Base-by-base conservation (phyloP, 306 rosid species). In the Cajanus cajan region DNA sequence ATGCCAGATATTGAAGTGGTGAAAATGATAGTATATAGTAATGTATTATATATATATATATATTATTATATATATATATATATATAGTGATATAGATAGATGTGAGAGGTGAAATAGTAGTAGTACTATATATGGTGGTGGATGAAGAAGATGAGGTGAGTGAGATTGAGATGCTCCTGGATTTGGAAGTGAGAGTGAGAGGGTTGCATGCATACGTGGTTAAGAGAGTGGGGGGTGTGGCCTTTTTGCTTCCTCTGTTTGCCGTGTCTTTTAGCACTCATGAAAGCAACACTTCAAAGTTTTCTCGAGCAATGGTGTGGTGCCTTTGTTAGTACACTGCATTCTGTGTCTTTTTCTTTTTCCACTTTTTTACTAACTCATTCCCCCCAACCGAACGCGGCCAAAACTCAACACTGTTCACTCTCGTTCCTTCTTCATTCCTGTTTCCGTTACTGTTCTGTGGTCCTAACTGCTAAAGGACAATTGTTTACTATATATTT, bases 201-300 rank as follows among this genome's bases (percentile, higher is more conserved):
- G 22, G 7, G 78, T 64, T 89, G 86, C 91, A 87, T 89, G 93
- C 89, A 78, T 64, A 70, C 77, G 78, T 81, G 88, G 86, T 82
- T 64, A 51, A 72, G 70, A 71, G 73, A 59, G 68, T 6, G 21
- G 40, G 74, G 66, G 79, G 76, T 58, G 77, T 57, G 76, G 85
- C 71, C 88, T 87, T 88, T 85, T 77, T 83, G 89, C 75, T 76
- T 74, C 83, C 59, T 78, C 78, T 74, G 22, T 78, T 81, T 80
- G 25, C 51, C 8, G 73, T 86, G 84, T 86, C 92, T 88, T 91
- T 91, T 81, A 48, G 44, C 90, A 66, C 68, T 65, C 50, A 78
- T 41, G 98, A 93, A 88, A 90, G 96, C 86, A 88, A 93, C 98
- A 22, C 69, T 71, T 93, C 94, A 76, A 78, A 73, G 78, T 76